Base-by-base conservation (phyloP, 2,329 filamentous ascomycete species). In the Capronia americana region DNA sequence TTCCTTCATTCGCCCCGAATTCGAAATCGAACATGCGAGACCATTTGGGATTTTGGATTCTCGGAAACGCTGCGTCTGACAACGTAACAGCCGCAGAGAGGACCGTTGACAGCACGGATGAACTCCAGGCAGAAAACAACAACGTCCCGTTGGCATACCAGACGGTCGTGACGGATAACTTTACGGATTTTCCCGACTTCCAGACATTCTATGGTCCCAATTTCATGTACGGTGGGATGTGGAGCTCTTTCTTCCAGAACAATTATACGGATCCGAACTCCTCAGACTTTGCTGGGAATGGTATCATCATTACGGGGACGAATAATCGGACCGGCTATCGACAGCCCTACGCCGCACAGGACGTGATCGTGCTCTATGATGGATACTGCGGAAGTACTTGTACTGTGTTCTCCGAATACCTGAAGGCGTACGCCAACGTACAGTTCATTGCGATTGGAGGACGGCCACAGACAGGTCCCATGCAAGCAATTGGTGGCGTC, bases 401-500 rank as follows among this genome's bases (percentile, higher is more conserved):
- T 76, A 82, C 84, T 3, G 77, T 87, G 3, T 86, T 87, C 67
- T 80, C 81, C 11, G 84, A 88, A 69, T 80, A 87, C 70, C 77
- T 88, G 71, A 81, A 81, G 26, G 75, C 81, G 28, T 80, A 85
- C 66, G 84, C 79, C 24, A 82, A 84, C 24, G 83, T 90, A 1
- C 84, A 84, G 69, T 85, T 84, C 41, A 81, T 90, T 54, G 81
- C 81, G 1, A 79, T 88, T 26, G 88, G 89, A 10, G 89, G 89
- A 1, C 84, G 86, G 0, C 84, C 88, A 0, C 76, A 78, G 11
- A 72, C 79, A 0, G 79, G 77, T 3, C 82, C 84, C 0, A 90
- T 89, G 79, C 87, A 90, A 78, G 83, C 82, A 4, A 80, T 89
- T 20, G 87, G 88, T n/a, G 89, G 88, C n/a, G 83, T 87, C 56